These are phyloP conservation scores for Skeletonema potamos DNA, from an alignment of 108 stramenopile species.

Conservation along the genomic window DNA sequence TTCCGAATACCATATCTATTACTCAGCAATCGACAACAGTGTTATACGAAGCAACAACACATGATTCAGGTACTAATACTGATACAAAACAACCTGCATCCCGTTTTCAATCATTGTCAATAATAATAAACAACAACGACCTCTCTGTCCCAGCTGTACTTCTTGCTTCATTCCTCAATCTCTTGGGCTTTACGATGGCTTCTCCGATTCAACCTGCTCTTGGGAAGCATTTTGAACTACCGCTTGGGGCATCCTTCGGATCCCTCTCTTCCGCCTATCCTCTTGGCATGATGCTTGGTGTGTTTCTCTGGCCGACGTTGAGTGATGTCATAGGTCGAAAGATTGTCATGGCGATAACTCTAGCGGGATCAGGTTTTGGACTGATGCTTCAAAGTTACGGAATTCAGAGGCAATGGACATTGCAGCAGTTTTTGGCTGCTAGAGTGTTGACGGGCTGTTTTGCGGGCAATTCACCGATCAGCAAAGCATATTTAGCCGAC, in stretches of 20 bases:
- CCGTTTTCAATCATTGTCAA: background rate
- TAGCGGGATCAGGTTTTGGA: conserved; percentile 67
- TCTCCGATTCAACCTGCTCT: conserved; percentile 76
- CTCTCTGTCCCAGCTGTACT: conserved; percentile 58
- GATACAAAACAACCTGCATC: conserved; percentile 1
- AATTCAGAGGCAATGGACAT: conserved; percentile 35
- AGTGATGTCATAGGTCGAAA: conserved; percentile 69
- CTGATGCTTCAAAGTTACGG: conserved; percentile 59
- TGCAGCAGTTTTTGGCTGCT: conserved; percentile 56
- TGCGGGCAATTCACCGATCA: conserved; percentile 71
- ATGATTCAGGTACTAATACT: background rate
- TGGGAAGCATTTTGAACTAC: conserved; percentile 68
- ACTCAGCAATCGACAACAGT: background rate
- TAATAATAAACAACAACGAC: conserved; percentile 2
- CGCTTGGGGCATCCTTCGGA: conserved; percentile 72
- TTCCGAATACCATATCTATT: background rate
- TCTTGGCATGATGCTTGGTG: conserved; percentile 75
- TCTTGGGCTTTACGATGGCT: conserved; percentile 83
- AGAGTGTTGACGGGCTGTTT: conserved; percentile 71
- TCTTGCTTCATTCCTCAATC: conserved; percentile 64
- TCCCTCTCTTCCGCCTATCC: conserved; percentile 77
- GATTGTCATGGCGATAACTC: conserved; percentile 49
- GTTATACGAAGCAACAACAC: background rate
- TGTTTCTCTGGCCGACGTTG: conserved; percentile 71
- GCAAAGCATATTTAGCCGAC: conserved; percentile 82